Evolutionary conservation across 768 basidiomycete species (phyloP), one percentile per base, ranked within the genome.

Genomic region (Coprinopsis marcescibilis): DNA sequence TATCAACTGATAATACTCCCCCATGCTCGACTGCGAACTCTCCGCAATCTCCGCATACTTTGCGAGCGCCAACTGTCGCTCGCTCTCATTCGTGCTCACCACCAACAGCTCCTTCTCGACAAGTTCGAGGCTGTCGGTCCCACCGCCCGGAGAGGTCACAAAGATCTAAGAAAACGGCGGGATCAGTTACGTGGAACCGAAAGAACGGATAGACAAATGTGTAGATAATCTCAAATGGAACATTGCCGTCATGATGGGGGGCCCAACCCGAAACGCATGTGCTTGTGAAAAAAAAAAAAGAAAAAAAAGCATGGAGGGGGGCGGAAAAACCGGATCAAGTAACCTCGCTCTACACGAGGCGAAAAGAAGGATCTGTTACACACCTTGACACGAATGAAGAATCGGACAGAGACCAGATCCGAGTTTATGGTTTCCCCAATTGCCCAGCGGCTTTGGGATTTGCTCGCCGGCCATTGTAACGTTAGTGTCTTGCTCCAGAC

Each of bases 401-500:
- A 92, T 59, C 75, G 76, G 44, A 89, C 76, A 43, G 76, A 73
- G 12, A 76, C 80, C 54, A 83, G 62, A 42, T 77, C 71, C 33
- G 83, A 83, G 52, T 74, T 69, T 54, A 88, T 76, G 21, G 85
- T 83, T 68, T 89, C 87, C 10, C 89, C 89, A 47, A 85, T 75
- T 7, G 86, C 76, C 85, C 89, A 91, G 15, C 84, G 78, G 56
- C 76, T 80, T 48, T 75, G 74, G 2, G 83, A 77, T 57, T 81
- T 84, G 45, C 75, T 63, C 27, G 77, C 73, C 12, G 87, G 85
- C 83, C 87, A 86, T 53, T 83, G 80, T 33, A 88, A 63, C 6
- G 81, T 80, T 36, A 89, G 64, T 1, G 76, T 83, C 59, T 82
- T 81, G 30, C 63, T 72, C 77, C 77, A 84, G 5, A 79, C 63